phyloP scores from a whole-genome alignment of 1,284 basidiomycete species.

The Apiotrichum porosum region DNA sequence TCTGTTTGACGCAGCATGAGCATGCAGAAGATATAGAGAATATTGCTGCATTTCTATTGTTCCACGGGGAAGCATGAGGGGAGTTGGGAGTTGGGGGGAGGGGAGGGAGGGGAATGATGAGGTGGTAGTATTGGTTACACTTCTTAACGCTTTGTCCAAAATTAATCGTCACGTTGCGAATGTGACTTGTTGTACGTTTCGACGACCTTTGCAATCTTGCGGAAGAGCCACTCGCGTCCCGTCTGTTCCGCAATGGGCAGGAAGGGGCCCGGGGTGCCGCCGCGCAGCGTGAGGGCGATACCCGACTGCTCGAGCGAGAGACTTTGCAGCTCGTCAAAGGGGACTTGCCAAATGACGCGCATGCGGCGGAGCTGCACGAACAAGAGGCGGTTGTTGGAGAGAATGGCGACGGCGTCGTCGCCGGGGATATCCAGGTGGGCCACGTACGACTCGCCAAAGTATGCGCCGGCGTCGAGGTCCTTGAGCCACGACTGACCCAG shows the following conservation, averaged over 20 bases:
- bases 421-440: conserved; percentile 82
- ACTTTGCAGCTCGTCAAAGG: conserved; percentile 78
- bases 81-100: too few species aligned
- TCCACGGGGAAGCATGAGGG: not conserved
- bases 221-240: conserved; percentile 57
- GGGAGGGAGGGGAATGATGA: too few species aligned
- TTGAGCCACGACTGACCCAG: conserved; percentile 94
- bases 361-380: conserved; percentile 83
- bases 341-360: conserved; percentile 85
- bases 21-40: not conserved
- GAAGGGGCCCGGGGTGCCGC: conserved; percentile 55
- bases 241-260: conserved; percentile 53
- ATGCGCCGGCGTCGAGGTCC: conserved; percentile 68
- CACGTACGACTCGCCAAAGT: conserved; percentile 79
- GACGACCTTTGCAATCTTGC: conserved; percentile 51
- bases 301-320: conserved; percentile 85
- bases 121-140: too few species aligned
- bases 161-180: conserved; percentile 26
- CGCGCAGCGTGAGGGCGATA: conserved; percentile 68
- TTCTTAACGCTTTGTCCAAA: too few species aligned
- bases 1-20: not conserved
- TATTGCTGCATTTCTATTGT: too few species aligned
- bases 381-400: conserved; percentile 73
- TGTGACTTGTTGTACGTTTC: conserved; percentile 41
- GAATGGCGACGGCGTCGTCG: conserved; percentile 74